Evolutionary conservation across 192 early-diverging fungal genomes (phyloP).

Genomic region (Coemansia reversa): DNA sequence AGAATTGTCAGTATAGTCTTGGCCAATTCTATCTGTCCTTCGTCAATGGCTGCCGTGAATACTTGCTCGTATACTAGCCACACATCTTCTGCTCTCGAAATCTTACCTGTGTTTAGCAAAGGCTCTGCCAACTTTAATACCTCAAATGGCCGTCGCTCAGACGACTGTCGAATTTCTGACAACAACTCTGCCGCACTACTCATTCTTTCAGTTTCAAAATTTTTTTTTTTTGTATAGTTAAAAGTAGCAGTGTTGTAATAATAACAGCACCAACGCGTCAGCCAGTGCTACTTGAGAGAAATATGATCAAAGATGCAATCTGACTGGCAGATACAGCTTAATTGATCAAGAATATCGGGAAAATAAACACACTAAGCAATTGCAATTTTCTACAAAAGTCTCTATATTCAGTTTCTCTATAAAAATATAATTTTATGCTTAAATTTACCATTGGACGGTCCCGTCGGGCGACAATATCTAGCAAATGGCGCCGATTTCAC

Average conservation of each 20-base stretch:
- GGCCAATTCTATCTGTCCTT: constrained; percentile 67
- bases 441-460: background rate
- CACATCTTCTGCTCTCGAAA: constrained; percentile 20
- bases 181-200: constrained; percentile 33
- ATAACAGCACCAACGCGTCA: background rate
- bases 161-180: constrained; percentile 47
- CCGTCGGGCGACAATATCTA: background rate
- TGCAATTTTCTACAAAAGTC: too few species aligned
- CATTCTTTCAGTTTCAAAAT: constrained; percentile 7
- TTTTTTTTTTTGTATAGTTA: background rate
- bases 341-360: background rate
- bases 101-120: constrained; percentile 25
- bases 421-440: background rate
- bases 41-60: constrained; percentile 75
- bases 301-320: too few species aligned
- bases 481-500: background rate
- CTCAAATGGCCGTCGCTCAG: constrained; percentile 48
- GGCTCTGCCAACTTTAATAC: constrained; percentile 46
- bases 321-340: background rate
- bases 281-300: too few species aligned
- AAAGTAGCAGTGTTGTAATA: background rate
- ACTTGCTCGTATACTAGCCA: constrained; percentile 84
- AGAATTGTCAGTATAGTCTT: constrained; percentile 62
- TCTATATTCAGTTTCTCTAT: too few species aligned
- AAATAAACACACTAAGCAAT: background rate